phyloP scores from a whole-genome alignment of 768 basidiomycete species.

The Serendipita indica region DNA sequence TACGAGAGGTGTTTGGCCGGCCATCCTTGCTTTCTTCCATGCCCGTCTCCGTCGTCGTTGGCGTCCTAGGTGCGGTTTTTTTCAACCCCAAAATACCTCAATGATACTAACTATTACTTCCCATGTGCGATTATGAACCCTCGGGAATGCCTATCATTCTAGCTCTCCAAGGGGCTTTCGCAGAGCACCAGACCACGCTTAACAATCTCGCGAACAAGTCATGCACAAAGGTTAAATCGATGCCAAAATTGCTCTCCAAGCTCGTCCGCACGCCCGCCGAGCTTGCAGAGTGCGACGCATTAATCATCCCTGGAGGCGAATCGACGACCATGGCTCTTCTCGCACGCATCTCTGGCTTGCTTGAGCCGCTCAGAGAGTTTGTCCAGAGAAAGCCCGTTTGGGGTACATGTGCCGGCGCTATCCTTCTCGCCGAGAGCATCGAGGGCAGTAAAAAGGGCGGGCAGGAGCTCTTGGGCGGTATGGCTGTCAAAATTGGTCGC shows the following conservation, averaged over 20 bases:
- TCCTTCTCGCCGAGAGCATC: conserved; percentile 60
- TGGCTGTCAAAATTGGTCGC: conserved; percentile 64
- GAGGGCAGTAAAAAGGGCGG: conserved; percentile 73
- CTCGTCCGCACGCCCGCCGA: conserved; percentile 67
- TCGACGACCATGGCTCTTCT: conserved; percentile 82
- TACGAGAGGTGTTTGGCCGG: neutral
- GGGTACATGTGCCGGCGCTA: conserved; percentile 95
- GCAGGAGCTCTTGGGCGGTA: conserved; percentile 70
- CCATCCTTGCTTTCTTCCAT: neutral
- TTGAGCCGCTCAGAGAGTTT: conserved; percentile 67
- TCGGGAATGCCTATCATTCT: neutral
- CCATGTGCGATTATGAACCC: neutral
- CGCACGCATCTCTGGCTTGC: conserved; percentile 54
- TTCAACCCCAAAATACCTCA: neutral
- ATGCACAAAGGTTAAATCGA: conserved; percentile 27
- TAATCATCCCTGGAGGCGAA: conserved; percentile 94
- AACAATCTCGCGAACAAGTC: conserved; percentile 35
- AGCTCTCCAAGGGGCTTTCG: conserved; percentile 91
- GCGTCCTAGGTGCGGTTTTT: conserved; percentile 14
- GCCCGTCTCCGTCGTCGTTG: conserved; percentile 12
- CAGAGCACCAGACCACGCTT: conserved; percentile 65
- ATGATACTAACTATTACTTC: neutral
- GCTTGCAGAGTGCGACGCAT: conserved; percentile 57
- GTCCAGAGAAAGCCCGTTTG: conserved; percentile 62
- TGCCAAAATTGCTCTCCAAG: conserved; percentile 15